Conservation (phyloP, 352 stramenopile genomes). For the Aphanomyces euteiches region DNA sequence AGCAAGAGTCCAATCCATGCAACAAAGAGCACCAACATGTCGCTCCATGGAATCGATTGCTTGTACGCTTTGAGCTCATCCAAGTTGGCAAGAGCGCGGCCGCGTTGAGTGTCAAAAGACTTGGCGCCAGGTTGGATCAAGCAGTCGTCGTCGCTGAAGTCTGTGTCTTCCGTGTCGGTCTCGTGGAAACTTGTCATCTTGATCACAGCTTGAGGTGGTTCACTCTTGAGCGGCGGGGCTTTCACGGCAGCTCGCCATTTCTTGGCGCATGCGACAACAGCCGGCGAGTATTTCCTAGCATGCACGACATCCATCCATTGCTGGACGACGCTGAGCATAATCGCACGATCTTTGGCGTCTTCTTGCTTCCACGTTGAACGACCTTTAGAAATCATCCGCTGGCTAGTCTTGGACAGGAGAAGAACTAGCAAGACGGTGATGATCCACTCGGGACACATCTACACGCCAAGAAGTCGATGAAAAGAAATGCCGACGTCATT, state of each 20-base stretch:
- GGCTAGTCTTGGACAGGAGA: conserved; percentile 63
- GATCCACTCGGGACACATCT: conserved; percentile 74
- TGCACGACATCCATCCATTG: conserved; percentile 68
- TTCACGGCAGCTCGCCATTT: conserved; percentile 7
- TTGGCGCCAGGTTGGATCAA: background rate
- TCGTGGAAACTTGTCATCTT: background rate
- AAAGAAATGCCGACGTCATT: background rate
- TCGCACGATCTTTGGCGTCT: conserved; percentile 44
- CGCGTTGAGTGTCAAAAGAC: too few relatives aligned
- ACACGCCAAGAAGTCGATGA: background rate
- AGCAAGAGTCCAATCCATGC: conserved; percentile 74
- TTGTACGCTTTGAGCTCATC: conserved; percentile 55
- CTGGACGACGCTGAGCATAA: conserved; percentile 45
- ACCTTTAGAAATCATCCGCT: conserved; percentile 65
- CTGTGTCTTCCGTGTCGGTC: background rate
- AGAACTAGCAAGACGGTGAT: conserved; percentile 75
- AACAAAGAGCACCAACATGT: conserved; percentile 65
- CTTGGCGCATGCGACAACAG: conserved; percentile 2
- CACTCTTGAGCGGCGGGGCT: background rate
- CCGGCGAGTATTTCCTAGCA: conserved; percentile 51
- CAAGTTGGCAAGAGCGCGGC: conserved; percentile 32
- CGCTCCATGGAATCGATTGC: conserved; percentile 49
- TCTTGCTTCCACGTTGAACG: conserved; percentile 70
- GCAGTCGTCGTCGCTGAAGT: conserved; percentile 17
- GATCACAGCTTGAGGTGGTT: background rate